Base-by-base conservation (phyloP, 75 land plant species). In the Cupressus sempervirens region DNA sequence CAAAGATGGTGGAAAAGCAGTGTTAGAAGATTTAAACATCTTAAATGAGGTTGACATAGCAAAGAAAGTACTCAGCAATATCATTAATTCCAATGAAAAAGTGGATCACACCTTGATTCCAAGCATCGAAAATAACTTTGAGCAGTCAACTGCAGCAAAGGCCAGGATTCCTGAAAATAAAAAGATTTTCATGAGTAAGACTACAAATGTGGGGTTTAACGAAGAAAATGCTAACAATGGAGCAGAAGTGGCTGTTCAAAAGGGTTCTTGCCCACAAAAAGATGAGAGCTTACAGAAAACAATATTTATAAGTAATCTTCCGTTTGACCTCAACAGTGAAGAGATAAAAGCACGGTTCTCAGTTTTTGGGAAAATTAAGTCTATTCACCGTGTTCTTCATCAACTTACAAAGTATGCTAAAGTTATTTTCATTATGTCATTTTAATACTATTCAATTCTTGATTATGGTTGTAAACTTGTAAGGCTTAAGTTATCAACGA, bases 301-400 rank as follows among this genome's bases (percentile, higher is more conserved):
- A 40, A 72, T 98, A 46, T 98, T 95, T 87, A 89, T 98, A 41
- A 89, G 91, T 87, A 98, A 96, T 80, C 89, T 98, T 54, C 99
- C 99, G 18, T 89, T 94, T 88, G 99, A 96, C 73, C 58, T 91
- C 14, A 87, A 91, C 38, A 85, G 84, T 54, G 91, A 91, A 58
- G 99, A 93, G 83, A 89, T 96, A 72, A 95, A 93, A 74, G 89
- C 91, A 74, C 85, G 90, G 35, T 96, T 98, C 85, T 91, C 93
- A 46, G 82, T 54, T 11, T 98, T 96, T 91, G 99, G 99, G 23
- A 93, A 96, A 86, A 95, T 98, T 75, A 89, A 84, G 83, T 94
- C 99, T 34, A 89, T 94, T 86, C 84, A 93, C 32, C 89, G 90
- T 29, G 99, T 95, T 80, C 94, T 93, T 83, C 97, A 98, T 91